Evolutionary conservation across 2,329 filamentous ascomycete species (phyloP), one percentile per base, ranked within the genome.

Genomic region (Nigrospora sphaerica): DNA sequence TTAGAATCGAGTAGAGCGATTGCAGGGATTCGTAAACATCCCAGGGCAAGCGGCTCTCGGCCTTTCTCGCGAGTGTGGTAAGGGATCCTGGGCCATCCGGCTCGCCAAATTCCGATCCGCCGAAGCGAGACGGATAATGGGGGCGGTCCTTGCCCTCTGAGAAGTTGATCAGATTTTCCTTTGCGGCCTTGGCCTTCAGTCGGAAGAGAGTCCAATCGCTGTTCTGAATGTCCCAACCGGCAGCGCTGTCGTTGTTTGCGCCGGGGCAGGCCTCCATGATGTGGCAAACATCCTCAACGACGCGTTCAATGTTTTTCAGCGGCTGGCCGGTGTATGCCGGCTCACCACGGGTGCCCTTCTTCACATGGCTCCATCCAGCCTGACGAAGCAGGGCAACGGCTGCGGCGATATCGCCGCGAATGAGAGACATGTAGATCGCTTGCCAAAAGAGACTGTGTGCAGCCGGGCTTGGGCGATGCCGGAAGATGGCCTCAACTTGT

Each of bases 21-120:
- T 85, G 81, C 45, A 97, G 70, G 54, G 86, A 89, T 60, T 95
- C 85, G 62, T 95, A 96, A 28, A 97, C 81, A 19, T 86, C 81
- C 87, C 88, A 95, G 1, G 91, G 92, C 32, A 96, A 85, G 55
- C 85, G 83, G 59, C 88, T 95, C 57, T 91, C 87, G 2, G 89
- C 90, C 65, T 85, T 87, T 70, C 88, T 62, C 66, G 85, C 67
- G 75, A 85, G 64, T 45, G 86, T 82, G 6, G 83, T 82, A 57
- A 82, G 64, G 55, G 80, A 68, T 60, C 76, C 57, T 58, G 73
- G 55, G 58, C 73, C 61, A 58, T 69, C 54, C 33, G 73, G 66
- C 16, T 55, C 58, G 32, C 55, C 61, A 44, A 61, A 69, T 32
- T 56, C 59, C 19, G 60, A 59, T 37, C 63, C 60, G 37, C 63